phyloP scores from a whole-genome alignment of 2,329 filamentous ascomycete species.

The Balansia obtecta region DNA sequence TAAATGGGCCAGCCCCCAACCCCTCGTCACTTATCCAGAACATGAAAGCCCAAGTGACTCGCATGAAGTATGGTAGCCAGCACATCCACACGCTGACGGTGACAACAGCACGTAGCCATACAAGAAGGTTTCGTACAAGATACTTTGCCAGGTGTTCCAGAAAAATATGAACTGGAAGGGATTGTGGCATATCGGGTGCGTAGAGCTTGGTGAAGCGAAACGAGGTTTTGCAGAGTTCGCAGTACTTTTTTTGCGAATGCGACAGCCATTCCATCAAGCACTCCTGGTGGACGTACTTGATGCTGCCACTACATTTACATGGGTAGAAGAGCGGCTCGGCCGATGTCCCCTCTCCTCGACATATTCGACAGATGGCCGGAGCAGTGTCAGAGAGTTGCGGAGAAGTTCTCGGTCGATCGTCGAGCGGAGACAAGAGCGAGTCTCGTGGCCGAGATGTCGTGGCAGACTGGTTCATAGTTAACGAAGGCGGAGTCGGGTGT shows the following conservation, averaged over 20 bases:
- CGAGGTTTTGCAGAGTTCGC: conserved; percentile 96
- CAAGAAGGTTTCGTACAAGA: conserved; percentile 54
- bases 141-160: conserved; percentile 66
- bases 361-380: conserved; percentile 89
- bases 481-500: background rate
- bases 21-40: conserved; percentile 90
- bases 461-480: conserved; percentile 4
- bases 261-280: conserved; percentile 98
- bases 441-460: background rate
- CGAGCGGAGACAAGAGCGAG: conserved; percentile 11
- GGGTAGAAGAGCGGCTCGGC: conserved; percentile 90
- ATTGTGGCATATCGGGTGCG: conserved; percentile 81
- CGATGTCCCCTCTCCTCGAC: conserved; percentile 71
- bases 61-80: conserved; percentile 80
- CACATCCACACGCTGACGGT: conserved; percentile 82
- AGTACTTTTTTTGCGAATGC: conserved; percentile 98
- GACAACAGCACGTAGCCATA: conserved; percentile 66
- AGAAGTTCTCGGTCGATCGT: conserved; percentile 9
- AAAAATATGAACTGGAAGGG: conserved; percentile 71
- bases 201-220: conserved; percentile 98
- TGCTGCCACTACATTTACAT: conserved; percentile 97
- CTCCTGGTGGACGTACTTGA: conserved; percentile 96
- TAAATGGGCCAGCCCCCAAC: conserved; percentile 24
- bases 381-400: conserved; percentile 19
- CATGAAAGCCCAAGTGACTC: conserved; percentile 81